phyloP scores from a whole-genome alignment of 441 rosid genomes.

The Populus hybrid region DNA sequence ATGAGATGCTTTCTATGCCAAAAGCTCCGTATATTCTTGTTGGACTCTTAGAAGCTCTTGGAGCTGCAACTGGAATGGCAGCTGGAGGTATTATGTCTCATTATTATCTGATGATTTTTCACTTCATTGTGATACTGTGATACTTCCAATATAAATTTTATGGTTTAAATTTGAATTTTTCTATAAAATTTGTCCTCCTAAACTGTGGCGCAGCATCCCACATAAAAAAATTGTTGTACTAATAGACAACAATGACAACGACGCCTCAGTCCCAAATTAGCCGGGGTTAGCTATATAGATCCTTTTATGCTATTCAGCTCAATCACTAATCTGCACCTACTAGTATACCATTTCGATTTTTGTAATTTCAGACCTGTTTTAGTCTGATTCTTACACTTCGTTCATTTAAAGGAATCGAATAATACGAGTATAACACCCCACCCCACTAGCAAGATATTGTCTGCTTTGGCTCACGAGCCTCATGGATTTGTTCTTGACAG shows the following conservation, averaged over 20 bases:
- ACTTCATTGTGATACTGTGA: not conserved
- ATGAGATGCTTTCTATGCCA: constrained; percentile 89
- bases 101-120: not conserved
- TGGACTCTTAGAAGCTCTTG: constrained; percentile 89
- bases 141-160: not conserved
- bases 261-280: not conserved
- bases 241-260: not conserved
- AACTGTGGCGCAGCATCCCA: too few species aligned
- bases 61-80: constrained; percentile 93
- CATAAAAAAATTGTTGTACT: not conserved
- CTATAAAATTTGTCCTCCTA: not conserved
- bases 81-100: constrained; percentile 62
- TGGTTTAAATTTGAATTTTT: not conserved
- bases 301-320: not conserved
- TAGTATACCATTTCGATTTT: not conserved
- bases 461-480: too few species aligned
- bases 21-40: constrained; percentile 68
- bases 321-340: not conserved
- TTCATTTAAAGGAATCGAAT: not conserved
- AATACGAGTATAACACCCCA: too few species aligned
- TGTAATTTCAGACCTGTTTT: not conserved
- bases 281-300: not conserved
- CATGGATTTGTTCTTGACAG: too few species aligned
- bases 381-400: not conserved
- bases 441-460: too few species aligned